phyloP scores from a whole-genome alignment of 371 early-diverging fungal species.

The Mortierella sp. region DNA sequence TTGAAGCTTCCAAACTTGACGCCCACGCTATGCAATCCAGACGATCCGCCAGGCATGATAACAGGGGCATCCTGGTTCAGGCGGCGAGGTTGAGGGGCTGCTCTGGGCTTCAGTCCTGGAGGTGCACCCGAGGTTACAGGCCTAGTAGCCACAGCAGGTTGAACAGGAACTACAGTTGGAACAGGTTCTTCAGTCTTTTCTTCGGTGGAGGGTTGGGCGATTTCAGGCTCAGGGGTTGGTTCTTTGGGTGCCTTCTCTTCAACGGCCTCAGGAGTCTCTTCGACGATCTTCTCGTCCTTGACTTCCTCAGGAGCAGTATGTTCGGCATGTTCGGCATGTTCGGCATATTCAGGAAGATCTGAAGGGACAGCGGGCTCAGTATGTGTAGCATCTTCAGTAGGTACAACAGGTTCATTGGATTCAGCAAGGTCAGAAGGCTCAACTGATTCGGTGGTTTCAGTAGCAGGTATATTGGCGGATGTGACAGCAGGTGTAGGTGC shows the following conservation, averaged over 20 bases:
- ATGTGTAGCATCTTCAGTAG: too few relatives aligned
- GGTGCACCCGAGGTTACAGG: conserved; percentile 52
- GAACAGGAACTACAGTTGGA: neutral
- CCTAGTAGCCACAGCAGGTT: conserved; percentile 2
- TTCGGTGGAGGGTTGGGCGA: neutral
- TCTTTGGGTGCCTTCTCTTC: conserved; percentile 30
- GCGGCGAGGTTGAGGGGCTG: conserved; percentile 57
- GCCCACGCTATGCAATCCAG: conserved; percentile 73
- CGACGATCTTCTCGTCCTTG: too few relatives aligned
- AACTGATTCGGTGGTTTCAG: conserved; percentile 25
- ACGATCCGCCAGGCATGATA: conserved; percentile 80
- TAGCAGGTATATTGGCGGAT: conserved; percentile 33
- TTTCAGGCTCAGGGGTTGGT: conserved; percentile 7
- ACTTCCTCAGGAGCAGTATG: conserved; percentile 31
- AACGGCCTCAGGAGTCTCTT: conserved; percentile 21
- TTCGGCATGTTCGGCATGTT: conserved; percentile 25
- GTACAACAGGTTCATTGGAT: too few relatives aligned
- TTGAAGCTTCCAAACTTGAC: conserved; percentile 86
- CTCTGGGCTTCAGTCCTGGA: conserved; percentile 62
- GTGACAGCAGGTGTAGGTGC: conserved; percentile 29
- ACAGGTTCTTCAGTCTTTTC: conserved; percentile 31
- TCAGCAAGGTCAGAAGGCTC: too few relatives aligned
- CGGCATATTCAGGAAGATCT: too few relatives aligned
- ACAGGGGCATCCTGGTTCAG: conserved; percentile 90
- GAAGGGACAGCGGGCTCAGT: too few relatives aligned